A percentile compares a stretch with the other conserved stretches of the same genome.
Conservation (phyloP, 1,284 basidiomycete genomes). For the Pascua sp. region DNA sequence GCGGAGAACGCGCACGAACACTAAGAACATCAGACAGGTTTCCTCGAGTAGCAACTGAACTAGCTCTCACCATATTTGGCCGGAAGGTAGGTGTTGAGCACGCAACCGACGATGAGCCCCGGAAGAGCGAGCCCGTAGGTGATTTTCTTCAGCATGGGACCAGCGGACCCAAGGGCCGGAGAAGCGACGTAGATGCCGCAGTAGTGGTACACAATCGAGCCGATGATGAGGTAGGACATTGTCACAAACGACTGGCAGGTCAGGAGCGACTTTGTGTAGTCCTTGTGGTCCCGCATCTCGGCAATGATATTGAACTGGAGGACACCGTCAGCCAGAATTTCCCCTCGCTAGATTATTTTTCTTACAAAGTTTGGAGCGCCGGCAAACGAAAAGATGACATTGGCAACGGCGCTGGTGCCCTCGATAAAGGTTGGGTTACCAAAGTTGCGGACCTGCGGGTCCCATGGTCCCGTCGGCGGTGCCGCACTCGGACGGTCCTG, state of each 20-base stretch:
- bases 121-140: slow-evolving; percentile 41
- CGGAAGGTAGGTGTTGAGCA: slow-evolving; percentile 25
- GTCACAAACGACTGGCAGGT: slow-evolving; percentile 10
- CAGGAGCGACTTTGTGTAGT: slow-evolving; percentile 20
- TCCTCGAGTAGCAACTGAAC: background rate
- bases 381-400: slow-evolving; percentile 30
- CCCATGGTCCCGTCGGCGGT: slow-evolving; percentile 33
- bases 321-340: background rate
- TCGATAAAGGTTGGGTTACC: slow-evolving; percentile 26
- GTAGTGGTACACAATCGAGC: slow-evolving; percentile 32
- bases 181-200: slow-evolving; percentile 46
- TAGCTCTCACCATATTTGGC: slow-evolving; percentile 1
- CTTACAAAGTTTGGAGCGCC: slow-evolving; percentile 19
- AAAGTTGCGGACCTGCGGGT: slow-evolving; percentile 32
- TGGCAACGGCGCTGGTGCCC: slow-evolving; percentile 28
- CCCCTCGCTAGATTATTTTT: background rate
- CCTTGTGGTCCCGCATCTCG: slow-evolving; percentile 41
- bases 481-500: slow-evolving; percentile 40
- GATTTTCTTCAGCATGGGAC: slow-evolving; percentile 43
- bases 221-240: slow-evolving; percentile 18
- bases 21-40: slow-evolving; percentile 4
- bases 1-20: slow-evolving; percentile 22
- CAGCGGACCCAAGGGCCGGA: slow-evolving; percentile 49
- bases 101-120: slow-evolving; percentile 29
- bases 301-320: slow-evolving; percentile 28